phyloP scores from a whole-genome alignment of 768 basidiomycete genomes.

The Candolleomyces eurysporus region DNA sequence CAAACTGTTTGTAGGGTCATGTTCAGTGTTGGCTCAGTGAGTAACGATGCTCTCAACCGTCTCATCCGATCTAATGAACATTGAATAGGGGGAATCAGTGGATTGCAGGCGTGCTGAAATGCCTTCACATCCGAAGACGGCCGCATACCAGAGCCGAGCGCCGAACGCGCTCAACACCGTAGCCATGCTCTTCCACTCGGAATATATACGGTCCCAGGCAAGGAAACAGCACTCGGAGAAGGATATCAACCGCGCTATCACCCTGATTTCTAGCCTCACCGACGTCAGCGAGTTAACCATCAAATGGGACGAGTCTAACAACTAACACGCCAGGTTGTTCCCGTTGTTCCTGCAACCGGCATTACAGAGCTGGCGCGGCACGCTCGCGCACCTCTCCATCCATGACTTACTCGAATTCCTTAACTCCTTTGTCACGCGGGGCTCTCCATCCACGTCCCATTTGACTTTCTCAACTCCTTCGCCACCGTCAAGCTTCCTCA shows the following conservation, averaged over 20 bases:
- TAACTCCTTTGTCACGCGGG: too few relatives aligned
- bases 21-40: too few relatives aligned
- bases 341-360: constrained; percentile 34
- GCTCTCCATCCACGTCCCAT: constrained; percentile 42
- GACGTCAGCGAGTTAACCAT: constrained; percentile 37
- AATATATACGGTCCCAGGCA: constrained; percentile 26
- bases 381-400: constrained; percentile 27
- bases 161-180: too few relatives aligned
- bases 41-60: too few relatives aligned
- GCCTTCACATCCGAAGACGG: too few relatives aligned
- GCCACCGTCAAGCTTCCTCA: constrained; percentile 30
- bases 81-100: too few relatives aligned
- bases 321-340: constrained; percentile 36
- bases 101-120: too few relatives aligned
- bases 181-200: too few relatives aligned
- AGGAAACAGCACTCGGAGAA: constrained; percentile 31
- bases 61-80: too few relatives aligned
- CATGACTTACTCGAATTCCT: too few relatives aligned
- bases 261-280: constrained; percentile 29
- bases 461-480: constrained; percentile 30
- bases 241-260: constrained; percentile 32
- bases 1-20: too few relatives aligned
- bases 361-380: constrained; percentile 28
- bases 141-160: too few relatives aligned
- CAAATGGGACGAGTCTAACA: constrained; percentile 34